These are phyloP conservation scores for Auricularia auricula-judae DNA, from an alignment of 768 basidiomycete genomes.

Conservation along the genomic window DNA sequence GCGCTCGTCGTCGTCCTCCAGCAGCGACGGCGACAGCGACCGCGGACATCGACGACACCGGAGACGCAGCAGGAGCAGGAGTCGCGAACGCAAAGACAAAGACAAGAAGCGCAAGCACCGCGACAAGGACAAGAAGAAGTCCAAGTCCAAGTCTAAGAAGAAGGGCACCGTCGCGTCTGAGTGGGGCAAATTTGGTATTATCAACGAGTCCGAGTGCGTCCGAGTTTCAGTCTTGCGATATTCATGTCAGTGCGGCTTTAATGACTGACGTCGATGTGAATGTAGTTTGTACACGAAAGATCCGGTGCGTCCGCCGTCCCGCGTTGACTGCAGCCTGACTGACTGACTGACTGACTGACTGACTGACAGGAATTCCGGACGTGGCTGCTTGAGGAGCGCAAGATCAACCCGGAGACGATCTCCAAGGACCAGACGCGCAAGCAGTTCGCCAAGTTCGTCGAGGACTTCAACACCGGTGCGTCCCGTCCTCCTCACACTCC, in stretches of 20 bases:
- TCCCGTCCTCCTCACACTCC: conserved; percentile 42
- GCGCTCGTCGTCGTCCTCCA: conserved; percentile 25
- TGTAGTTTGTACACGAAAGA: conserved; percentile 69
- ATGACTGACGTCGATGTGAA: not conserved
- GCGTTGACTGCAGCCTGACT: conserved; percentile 9
- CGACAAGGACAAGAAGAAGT: conserved; percentile 42
- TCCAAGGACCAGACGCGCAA: conserved; percentile 79
- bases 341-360: not conserved
- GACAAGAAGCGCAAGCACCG: conserved; percentile 54
- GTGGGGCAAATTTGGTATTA: conserved; percentile 88
- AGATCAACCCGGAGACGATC: conserved; percentile 80
- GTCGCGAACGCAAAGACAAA: conserved; percentile 22
- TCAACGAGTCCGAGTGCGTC: conserved; percentile 74
- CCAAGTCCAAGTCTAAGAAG: conserved; percentile 39
- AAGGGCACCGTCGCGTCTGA: conserved; percentile 44
- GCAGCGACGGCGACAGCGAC: conserved; percentile 30
- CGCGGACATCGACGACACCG: conserved; percentile 31
- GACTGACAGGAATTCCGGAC: conserved; percentile 61
- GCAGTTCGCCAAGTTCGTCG: conserved; percentile 72
- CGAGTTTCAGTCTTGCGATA: no score
- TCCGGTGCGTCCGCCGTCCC: conserved; percentile 8
- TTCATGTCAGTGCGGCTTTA: no score
- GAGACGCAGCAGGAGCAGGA: conserved; percentile 13
- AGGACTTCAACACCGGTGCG: conserved; percentile 60
- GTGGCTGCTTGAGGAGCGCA: conserved; percentile 90